Evolutionary conservation across 371 early-diverging fungal species (phyloP), one percentile per base, ranked within the genome.

Genomic region (Mortierella sp.): DNA sequence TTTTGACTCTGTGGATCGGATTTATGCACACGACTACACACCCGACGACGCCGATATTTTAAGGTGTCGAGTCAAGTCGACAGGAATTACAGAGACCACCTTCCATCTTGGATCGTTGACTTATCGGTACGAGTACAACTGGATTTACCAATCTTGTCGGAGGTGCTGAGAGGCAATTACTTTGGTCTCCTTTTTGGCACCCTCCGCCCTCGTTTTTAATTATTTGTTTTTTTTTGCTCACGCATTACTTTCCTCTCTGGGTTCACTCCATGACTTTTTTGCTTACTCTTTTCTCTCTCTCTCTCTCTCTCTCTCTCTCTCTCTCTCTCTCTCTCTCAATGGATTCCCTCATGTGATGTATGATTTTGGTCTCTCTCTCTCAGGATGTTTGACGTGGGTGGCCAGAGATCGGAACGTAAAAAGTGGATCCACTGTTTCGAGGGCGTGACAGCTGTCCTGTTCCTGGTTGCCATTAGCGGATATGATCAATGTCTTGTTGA

Each of bases 391-490:
- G 97, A 96, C 81, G 97, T 96, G 44, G 97, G 97, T 29, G 97
- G 97, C 19, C 97, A 96, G 82, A 83, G 95, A 29, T 90, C 91
- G 23, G 95, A 95, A 69, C 88, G 98, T 64, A 97, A 95, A 69
- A 96, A 96, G 77, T 97, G 98, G 98, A 88, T 94, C 46, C 96
- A 96, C 62, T 96, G 95, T 64, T 92, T 96, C 76, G 97, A 97
- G 70, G 94, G 94, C 65, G 97, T 97, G 12, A 97, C 96, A 11
- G 94, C 97, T 0, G 89, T 97, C 62, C 81, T 97, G 19, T 97
- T 96, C 80, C 80, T 96, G 62, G 97, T 95, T 4, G 96, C 97
- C 44, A 93, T 97, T 46, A 88, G 89, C 47, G 97, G 95, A 80
- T 97, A 96, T 76, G 97, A 97, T 72, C 97, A 97, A 81, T 92